Evolutionary conservation across 2,329 filamentous ascomycete genomes (phyloP).

Genomic region (Stachybotrys chartarum): DNA sequence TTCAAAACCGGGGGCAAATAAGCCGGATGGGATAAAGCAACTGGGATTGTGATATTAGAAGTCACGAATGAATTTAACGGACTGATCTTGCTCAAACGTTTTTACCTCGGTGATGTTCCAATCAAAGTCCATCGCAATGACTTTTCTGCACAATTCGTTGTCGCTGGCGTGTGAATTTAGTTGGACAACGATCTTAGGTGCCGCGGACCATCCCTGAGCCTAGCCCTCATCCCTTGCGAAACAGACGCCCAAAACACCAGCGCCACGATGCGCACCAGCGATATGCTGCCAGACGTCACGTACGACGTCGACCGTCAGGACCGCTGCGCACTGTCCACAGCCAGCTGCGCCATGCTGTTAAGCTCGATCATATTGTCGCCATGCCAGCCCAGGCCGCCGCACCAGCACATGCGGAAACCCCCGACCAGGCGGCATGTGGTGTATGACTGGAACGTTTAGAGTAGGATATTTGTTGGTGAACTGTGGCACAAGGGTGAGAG

Average conservation of each 20-base stretch:
- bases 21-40: slow-evolving; percentile 25
- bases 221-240: not conserved
- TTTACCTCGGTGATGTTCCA: not conserved
- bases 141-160: too few species aligned
- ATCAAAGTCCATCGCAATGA: too few species aligned
- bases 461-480: not conserved
- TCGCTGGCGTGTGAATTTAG: too few species aligned
- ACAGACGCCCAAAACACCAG: not conserved
- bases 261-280: not conserved
- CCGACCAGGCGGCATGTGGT: not conserved
- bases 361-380: not conserved
- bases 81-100: not conserved
- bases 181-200: too few species aligned
- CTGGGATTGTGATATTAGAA: slow-evolving; percentile 20
- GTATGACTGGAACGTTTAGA: not conserved
- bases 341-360: not conserved
- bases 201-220: not conserved
- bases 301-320: not conserved
- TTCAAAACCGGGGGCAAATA: slow-evolving; percentile 19
- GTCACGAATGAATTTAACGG: not conserved
- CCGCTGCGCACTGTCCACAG: not conserved
- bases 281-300: not conserved
- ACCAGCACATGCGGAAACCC: not conserved
- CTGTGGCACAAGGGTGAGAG: not conserved
- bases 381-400: not conserved